phyloP scores from a whole-genome alignment of 208 protist species.

The Acanthamoeba royreba region DNA sequence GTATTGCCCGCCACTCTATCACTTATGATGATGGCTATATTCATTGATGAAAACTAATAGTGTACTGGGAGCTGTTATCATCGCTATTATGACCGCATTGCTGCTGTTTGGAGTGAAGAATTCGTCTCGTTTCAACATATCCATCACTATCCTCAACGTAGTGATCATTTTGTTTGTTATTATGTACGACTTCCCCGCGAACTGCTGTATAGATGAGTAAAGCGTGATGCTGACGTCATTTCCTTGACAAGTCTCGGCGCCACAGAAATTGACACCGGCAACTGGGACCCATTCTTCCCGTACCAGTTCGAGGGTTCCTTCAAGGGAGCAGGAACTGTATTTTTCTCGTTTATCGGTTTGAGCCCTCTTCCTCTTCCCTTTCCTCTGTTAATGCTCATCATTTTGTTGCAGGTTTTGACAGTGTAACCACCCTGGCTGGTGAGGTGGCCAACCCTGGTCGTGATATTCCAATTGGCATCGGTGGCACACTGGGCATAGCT shows the following conservation, averaged over 20 bases:
- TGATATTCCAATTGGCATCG: conserved; percentile 64
- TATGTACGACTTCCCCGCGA: background rate
- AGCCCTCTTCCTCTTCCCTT: background rate
- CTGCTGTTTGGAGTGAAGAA: conserved; percentile 65
- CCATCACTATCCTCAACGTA: conserved; percentile 60
- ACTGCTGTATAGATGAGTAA: too few relatives aligned
- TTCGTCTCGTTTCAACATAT: conserved; percentile 52
- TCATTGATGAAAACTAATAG: background rate
- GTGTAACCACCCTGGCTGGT: conserved; percentile 58
- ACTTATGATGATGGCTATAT: background rate
- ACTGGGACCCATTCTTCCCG: conserved; percentile 61
- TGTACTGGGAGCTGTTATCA: conserved; percentile 41
- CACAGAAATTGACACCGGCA: conserved; percentile 32
- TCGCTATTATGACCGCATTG: conserved; percentile 47
- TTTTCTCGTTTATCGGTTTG: conserved; percentile 61
- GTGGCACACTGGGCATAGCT: conserved; percentile 52
- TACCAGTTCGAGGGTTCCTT: conserved; percentile 52
- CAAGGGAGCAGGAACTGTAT: conserved; percentile 46
- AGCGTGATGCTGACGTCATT: too few relatives aligned
- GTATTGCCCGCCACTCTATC: background rate
- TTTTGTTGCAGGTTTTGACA: conserved; percentile 53
- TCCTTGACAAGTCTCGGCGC: background rate
- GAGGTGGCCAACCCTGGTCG: conserved; percentile 58
- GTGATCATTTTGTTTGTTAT: conserved; percentile 64
- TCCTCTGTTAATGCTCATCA: background rate